phyloP scores from a whole-genome alignment of 2,329 filamentous ascomycete genomes.

The Cercospora sp. region DNA sequence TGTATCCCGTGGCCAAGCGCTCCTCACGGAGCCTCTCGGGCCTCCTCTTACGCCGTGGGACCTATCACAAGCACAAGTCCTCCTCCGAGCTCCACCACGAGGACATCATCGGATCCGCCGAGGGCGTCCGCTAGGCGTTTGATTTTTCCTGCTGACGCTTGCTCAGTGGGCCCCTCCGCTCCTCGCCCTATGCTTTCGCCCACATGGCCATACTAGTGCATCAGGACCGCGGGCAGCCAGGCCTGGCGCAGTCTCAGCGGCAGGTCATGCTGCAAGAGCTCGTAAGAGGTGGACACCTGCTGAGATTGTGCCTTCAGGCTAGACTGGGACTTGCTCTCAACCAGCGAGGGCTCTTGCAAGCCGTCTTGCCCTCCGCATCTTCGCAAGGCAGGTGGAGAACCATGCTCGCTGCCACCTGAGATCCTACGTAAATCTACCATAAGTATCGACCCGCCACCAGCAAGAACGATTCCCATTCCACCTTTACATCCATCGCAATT shows the following conservation, averaged over 20 bases:
- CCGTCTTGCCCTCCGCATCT: conserved; percentile 12
- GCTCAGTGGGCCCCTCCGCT: conserved; percentile 20
- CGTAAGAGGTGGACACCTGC: conserved; percentile 16
- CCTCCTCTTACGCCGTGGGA: not conserved
- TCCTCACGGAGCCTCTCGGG: conserved; percentile 9
- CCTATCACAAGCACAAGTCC: conserved; percentile 11
- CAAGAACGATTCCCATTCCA: not conserved
- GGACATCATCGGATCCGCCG: conserved; percentile 17
- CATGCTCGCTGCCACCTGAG: conserved; percentile 1
- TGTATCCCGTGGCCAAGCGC: conserved; percentile 13
- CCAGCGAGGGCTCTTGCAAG: not conserved
- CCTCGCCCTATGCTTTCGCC: conserved; percentile 24
- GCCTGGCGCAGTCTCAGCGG: conserved; percentile 12
- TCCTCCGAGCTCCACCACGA: conserved; percentile 4
- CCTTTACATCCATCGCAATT: not conserved
- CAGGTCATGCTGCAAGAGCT: conserved; percentile 16
- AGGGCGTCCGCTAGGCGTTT: conserved; percentile 11
- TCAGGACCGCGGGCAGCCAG: conserved; percentile 10
- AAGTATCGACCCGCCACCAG: not conserved
- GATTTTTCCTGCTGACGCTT: conserved; percentile 19
- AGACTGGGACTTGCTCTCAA: conserved; percentile 15
- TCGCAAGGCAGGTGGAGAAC: conserved; percentile 12
- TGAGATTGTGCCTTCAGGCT: conserved; percentile 12
- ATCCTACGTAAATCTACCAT: conserved; percentile 7
- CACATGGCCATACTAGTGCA: conserved; percentile 17